Base-by-base conservation (phyloP, 331 rosid genomes). In the Telfairia occidentalis region DNA sequence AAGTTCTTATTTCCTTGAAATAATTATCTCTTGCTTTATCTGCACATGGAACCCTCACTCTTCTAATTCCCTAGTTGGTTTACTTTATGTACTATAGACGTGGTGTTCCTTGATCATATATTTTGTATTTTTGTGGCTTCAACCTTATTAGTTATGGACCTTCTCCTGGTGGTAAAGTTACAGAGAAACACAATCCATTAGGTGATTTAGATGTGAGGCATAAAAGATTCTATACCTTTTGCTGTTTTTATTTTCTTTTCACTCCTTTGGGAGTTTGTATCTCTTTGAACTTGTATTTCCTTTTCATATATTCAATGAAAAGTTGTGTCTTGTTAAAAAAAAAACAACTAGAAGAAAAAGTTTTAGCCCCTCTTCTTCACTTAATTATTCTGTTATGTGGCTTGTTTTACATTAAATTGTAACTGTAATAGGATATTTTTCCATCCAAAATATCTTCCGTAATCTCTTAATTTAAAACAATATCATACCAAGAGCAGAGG, bases 401-500 rank as follows among this genome's bases (percentile, higher is more conserved):
- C 37, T 58, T 59, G 38, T 11, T 4, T 29, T 59, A 29, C 9
- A 46, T 4, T 46, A 15, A 46, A 46, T 46, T 46, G 19, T 46
- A 15, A 46, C 5, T 15, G 53, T 16, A 46, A 13, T 45, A 5
- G 53, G 53, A 46, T 46, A 2, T 46, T 13, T n/a, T n/a, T n/a
- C n/a, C n/a, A n/a, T n/a, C n/a, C 16, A 7, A 2, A 48, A 48
- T 7, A 11, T 48, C 53, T 48, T 48, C 13, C 13, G n/a, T 55
- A 19, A 69, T 54, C 35, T 43, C 13, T 42, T 5, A 63, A 9
- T 73, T 38, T 74, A 78, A 45, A 79, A 10, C 34, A 67, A 74
- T 48, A 26, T 59, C 53, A 67, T 42, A 26, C 71, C 11, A 53
- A 63, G 66, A 71, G 64, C 52, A 38, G 74, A 63, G 71, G 67